A percentile compares a stretch with the other conserved stretches of the same genome.
Conservation (phyloP, 2,329 filamentous ascomycete genomes). For the Fusarium buharicum region DNA sequence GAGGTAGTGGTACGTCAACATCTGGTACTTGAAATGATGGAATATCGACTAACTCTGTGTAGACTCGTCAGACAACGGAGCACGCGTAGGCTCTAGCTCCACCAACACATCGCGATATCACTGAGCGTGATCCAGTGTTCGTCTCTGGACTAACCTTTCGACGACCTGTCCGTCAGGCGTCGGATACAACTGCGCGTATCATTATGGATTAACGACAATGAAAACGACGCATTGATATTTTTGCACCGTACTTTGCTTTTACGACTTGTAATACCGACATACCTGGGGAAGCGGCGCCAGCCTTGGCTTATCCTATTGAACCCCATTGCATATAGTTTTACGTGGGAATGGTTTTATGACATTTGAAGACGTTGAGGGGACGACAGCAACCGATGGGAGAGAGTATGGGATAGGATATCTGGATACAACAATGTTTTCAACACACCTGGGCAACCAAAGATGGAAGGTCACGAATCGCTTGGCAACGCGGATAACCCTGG, state of each 20-base stretch:
- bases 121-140: conserved; percentile 38
- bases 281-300: conserved; percentile 33
- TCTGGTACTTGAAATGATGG: not conserved
- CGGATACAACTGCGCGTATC: conserved; percentile 29
- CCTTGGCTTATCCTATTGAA: conserved; percentile 34
- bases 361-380: conserved; percentile 35
- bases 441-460: conserved; percentile 55
- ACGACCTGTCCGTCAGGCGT: conserved; percentile 16
- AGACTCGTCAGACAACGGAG: conserved; percentile 59
- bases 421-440: conserved; percentile 54
- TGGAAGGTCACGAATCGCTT: conserved; percentile 50
- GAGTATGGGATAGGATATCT: conserved; percentile 53
- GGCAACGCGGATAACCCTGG: conserved; percentile 42
- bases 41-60: conserved; percentile 24
- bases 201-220: conserved; percentile 40
- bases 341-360: conserved; percentile 47
- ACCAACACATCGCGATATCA: conserved; percentile 53
- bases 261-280: conserved; percentile 54
- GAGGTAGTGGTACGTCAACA: conserved; percentile 66
- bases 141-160: conserved; percentile 11
- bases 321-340: conserved; percentile 48
- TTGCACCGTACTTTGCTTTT: conserved; percentile 49
- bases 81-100: conserved; percentile 52
- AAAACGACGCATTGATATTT: conserved; percentile 44
- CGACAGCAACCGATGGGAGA: conserved; percentile 49